phyloP scores from a whole-genome alignment of 176 grass and related monocot genomes.

The Eleusine indica region DNA sequence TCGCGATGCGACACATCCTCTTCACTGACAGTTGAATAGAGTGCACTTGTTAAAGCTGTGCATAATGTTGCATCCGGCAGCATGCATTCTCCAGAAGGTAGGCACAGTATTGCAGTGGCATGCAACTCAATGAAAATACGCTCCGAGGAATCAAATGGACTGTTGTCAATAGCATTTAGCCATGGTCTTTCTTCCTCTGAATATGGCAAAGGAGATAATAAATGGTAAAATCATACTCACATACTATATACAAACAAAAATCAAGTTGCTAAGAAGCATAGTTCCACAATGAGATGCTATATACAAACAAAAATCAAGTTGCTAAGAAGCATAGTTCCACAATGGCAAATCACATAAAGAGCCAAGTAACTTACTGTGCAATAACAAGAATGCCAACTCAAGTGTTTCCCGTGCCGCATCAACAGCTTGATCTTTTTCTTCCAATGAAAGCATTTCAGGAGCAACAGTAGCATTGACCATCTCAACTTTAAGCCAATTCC shows the following conservation, averaged over 20 bases:
- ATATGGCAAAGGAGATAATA: conserved; percentile 23
- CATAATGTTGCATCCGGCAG: conserved; percentile 91
- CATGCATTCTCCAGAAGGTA: conserved; percentile 88
- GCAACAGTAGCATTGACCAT: conserved; percentile 70
- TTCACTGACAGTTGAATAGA: conserved; percentile 85
- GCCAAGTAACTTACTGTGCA: conserved; percentile 61
- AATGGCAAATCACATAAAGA: conserved; percentile 10
- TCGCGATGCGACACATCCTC: conserved; percentile 72
- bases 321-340: conserved; percentile 24
- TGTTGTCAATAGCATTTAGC: conserved; percentile 68
- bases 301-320: not conserved
- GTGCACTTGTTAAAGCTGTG: conserved; percentile 85
- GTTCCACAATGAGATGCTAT: conserved; percentile 18
- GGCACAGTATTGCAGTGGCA: conserved; percentile 84
- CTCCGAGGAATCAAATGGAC: conserved; percentile 58
- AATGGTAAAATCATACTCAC: not conserved
- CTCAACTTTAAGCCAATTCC: conserved; percentile 91
- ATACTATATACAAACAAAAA: conserved; percentile 9
- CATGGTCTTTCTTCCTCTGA: conserved; percentile 82
- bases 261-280: not conserved
- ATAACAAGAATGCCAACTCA: conserved; percentile 68
- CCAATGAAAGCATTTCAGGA: conserved; percentile 81
- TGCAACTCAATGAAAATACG: conserved; percentile 74
- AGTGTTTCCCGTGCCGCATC: conserved; percentile 82
- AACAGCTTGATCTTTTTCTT: conserved; percentile 78